These are phyloP conservation scores for Asterochloris erici DNA, from an alignment of 139 green algal genomes.

Conservation along the genomic window DNA sequence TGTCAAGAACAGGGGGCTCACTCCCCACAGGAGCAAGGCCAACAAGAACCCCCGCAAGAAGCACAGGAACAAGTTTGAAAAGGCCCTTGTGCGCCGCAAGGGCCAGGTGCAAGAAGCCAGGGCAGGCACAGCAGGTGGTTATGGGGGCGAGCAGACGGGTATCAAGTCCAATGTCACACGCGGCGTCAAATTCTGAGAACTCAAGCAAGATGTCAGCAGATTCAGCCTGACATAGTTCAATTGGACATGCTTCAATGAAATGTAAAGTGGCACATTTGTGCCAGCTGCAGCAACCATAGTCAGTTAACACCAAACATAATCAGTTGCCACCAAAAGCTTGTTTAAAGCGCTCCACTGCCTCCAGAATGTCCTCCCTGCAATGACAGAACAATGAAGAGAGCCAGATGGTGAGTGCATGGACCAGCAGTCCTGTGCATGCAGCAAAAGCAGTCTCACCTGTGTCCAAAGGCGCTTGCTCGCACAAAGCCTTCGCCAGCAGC, in stretches of 20 bases:
- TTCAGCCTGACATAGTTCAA: neutral
- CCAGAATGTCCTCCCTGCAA: constrained; percentile 69
- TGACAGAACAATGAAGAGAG: neutral
- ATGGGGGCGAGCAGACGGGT: constrained; percentile 92
- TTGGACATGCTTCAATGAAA: neutral
- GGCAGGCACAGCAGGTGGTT: constrained; percentile 37
- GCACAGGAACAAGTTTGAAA: constrained; percentile 72
- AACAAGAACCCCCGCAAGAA: constrained; percentile 93
- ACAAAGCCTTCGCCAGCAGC: constrained; percentile 96
- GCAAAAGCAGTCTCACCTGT: constrained; percentile 29
- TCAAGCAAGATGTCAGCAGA: neutral
- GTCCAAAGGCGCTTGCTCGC: constrained; percentile 90
- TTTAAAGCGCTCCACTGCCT: constrained; percentile 77
- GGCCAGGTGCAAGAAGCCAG: constrained; percentile 81
- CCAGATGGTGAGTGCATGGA: neutral
- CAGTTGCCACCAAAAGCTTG: constrained; percentile 47
- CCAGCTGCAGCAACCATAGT: neutral
- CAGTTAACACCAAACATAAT: neutral
- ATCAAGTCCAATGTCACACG: constrained; percentile 89
- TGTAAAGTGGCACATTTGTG: neutral
- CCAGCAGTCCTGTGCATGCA: neutral
- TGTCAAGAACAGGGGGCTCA: constrained; percentile 94
- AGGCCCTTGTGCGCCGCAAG: constrained; percentile 74
- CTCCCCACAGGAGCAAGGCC: constrained; percentile 87
- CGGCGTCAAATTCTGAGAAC: constrained; percentile 47